phyloP scores from a whole-genome alignment of 208 protist species.

The Trypanosoma melophagium region DNA sequence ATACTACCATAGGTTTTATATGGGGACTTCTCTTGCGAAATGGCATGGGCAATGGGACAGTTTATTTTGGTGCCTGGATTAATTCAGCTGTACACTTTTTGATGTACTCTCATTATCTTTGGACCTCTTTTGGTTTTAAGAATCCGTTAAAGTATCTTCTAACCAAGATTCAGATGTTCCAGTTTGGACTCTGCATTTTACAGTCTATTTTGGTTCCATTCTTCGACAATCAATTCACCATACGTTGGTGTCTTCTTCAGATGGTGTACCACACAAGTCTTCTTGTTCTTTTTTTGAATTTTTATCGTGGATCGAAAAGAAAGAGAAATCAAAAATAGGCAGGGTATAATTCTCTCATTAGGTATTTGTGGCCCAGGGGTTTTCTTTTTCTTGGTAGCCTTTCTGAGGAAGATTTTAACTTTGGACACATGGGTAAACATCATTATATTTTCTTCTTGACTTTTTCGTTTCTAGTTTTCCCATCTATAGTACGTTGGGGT shows the following conservation, averaged over 20 bases:
- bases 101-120: conserved; percentile 93
- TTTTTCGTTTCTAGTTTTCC: neutral
- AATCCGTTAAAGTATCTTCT: conserved; percentile 89
- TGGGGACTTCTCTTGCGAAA: conserved; percentile 86
- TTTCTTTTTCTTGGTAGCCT: too few species aligned
- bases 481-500: neutral
- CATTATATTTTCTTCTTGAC: neutral
- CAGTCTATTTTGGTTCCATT: conserved; percentile 72
- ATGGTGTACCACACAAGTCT: conserved; percentile 85
- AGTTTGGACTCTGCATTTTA: conserved; percentile 84
- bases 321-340: neutral
- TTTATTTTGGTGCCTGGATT: conserved; percentile 88
- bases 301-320: conserved; percentile 46
- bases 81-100: conserved; percentile 88
- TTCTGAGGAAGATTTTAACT: neutral
- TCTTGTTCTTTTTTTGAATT: conserved; percentile 80
- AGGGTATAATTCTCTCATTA: neutral
- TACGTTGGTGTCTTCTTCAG: conserved; percentile 63
- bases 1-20: conserved; percentile 85
- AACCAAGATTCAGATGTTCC: conserved; percentile 85
- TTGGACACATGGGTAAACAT: neutral
- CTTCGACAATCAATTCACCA: conserved; percentile 60
- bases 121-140: conserved; percentile 75
- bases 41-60: conserved; percentile 84
- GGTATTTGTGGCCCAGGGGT: too few species aligned